A percentile compares a stretch with the other conserved stretches of the same genome.
Evolutionary conservation across 202 grass and related monocot genomes (phyloP).

Genomic region (Miscanthus sacchariflorus): DNA sequence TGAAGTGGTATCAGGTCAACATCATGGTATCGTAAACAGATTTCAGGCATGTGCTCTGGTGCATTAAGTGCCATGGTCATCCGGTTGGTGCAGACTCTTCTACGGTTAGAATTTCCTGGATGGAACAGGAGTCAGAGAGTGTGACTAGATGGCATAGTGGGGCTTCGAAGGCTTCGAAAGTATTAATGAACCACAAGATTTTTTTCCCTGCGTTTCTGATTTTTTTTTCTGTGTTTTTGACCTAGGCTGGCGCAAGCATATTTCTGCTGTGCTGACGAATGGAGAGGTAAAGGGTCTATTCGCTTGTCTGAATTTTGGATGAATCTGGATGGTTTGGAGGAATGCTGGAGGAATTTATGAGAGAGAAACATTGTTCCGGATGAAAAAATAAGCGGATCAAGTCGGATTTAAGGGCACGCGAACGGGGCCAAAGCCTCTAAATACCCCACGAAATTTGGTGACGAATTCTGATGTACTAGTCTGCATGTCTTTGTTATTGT

Average conservation of each 20-base stretch:
- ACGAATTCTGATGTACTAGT: neutral
- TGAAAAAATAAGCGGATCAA: no score
- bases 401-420: no score
- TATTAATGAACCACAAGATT: neutral
- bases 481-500: neutral
- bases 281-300: no score
- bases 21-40: slow-evolving; percentile 32
- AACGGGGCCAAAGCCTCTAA: no score
- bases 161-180: neutral
- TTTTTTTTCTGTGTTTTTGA: neutral
- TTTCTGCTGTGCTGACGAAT: neutral
- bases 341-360: no score
- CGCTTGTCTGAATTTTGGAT: no score
- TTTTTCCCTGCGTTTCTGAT: neutral
- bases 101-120: slow-evolving; percentile 33
- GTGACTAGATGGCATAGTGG: slow-evolving; percentile 4
- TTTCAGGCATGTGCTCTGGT: slow-evolving; percentile 21
- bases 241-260: no score
- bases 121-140: neutral
- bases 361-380: no score
- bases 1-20: slow-evolving; percentile 28
- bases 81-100: slow-evolving; percentile 8
- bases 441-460: neutral
- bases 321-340: no score
- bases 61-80: slow-evolving; percentile 11